phyloP scores from a whole-genome alignment of 805 yeast species.

The Debaryomyces hansenii region DNA sequence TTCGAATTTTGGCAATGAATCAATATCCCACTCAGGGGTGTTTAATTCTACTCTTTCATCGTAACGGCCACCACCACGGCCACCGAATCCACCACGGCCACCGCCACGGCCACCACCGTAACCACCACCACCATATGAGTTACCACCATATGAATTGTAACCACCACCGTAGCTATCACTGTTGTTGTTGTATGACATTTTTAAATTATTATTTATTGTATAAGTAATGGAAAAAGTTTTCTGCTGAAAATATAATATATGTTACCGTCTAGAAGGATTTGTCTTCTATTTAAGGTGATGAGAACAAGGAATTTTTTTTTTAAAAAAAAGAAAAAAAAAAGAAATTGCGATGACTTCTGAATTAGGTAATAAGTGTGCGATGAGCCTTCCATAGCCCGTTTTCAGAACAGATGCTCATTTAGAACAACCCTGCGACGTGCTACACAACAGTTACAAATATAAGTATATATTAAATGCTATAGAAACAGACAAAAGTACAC shows the following conservation, averaged over 20 bases:
- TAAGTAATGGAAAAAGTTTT: not conserved
- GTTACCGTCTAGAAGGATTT: not conserved
- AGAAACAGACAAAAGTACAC: constrained; percentile 1
- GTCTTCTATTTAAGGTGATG: constrained; percentile 1
- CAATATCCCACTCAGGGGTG: constrained; percentile 80
- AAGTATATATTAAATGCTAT: constrained; percentile 3
- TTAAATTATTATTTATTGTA: constrained; percentile 4
- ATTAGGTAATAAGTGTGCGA: constrained; percentile 6
- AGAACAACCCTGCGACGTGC: no score
- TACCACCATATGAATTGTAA: constrained; percentile 39
- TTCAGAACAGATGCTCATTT: no score
- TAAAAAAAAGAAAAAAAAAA: constrained; percentile 8
- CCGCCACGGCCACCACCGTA: constrained; percentile 38
- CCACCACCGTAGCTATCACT: constrained; percentile 23
- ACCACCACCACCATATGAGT: constrained; percentile 24
- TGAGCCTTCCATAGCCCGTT: not conserved
- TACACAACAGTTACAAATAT: not conserved
- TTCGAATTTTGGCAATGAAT: constrained; percentile 81
- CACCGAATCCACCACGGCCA: constrained; percentile 39
- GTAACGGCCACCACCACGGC: constrained; percentile 35
- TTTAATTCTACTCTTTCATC: constrained; percentile 50
- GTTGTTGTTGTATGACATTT: constrained; percentile 43
- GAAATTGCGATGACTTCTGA: constrained; percentile 7
- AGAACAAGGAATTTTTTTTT: not conserved
- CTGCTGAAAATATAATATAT: not conserved